Percentiles rank a stretch among this genome's conserved stretches.
phyloP scores from a whole-genome alignment of 176 grass and related monocot genomes.

The Alopecurus myosuroides region DNA sequence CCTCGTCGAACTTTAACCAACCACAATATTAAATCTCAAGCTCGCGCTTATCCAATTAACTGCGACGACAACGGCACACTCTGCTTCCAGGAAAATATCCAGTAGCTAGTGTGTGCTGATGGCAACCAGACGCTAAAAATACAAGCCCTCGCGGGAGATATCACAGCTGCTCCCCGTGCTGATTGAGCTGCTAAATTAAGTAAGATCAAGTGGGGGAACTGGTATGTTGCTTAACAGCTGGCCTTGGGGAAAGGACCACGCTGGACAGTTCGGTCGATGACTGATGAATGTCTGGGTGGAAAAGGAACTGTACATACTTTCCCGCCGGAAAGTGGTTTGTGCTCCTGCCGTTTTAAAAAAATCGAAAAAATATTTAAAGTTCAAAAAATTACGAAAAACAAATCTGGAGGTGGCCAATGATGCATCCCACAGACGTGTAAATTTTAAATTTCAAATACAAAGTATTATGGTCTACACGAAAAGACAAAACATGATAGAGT shows the following conservation, averaged over 20 bases:
- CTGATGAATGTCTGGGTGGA: constrained; percentile 31
- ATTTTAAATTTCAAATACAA: too few relatives aligned
- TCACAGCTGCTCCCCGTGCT: neutral
- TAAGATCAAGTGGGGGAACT: neutral
- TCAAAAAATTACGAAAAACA: too few relatives aligned
- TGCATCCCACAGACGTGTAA: too few relatives aligned
- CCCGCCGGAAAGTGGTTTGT: too few relatives aligned
- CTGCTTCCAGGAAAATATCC: neutral
- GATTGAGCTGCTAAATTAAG: neutral
- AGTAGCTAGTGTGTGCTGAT: neutral
- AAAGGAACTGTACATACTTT: neutral
- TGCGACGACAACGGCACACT: neutral
- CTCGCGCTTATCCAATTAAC: constrained; percentile 34
- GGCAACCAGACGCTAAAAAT: neutral
- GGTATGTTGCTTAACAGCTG: constrained; percentile 37
- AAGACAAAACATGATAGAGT: too few relatives aligned
- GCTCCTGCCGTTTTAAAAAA: too few relatives aligned
- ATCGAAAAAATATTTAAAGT: too few relatives aligned
- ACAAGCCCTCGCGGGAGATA: neutral
- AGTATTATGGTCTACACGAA: too few relatives aligned
- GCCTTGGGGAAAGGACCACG: neutral
- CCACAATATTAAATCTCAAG: neutral
- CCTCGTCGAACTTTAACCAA: constrained; percentile 22
- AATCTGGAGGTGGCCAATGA: too few relatives aligned
- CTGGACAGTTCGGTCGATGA: neutral